Base-by-base conservation (phyloP, 192 early-diverging fungal genomes). In the Coemansia umbellata region DNA sequence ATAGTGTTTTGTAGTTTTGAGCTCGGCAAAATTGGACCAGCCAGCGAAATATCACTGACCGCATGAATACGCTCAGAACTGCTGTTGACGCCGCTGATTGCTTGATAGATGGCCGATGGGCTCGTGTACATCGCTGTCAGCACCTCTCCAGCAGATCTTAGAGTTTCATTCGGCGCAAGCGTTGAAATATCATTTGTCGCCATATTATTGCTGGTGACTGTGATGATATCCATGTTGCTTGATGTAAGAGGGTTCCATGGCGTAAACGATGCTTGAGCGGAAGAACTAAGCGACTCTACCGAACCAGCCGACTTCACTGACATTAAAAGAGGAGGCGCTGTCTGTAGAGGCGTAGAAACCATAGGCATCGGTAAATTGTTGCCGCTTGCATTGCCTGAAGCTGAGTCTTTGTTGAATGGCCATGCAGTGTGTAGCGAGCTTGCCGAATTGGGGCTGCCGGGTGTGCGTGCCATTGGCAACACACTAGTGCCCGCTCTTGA, bases 41-140 rank as follows among this genome's bases (percentile, higher is more conserved):
- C 7, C 17, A 41, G 51, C 3, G 39, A 13, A 14, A 21, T 31
- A 13, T 17, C 31, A n/a, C 32, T 33, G 37, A 39, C 7, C 9
- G 31, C 17, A 41, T 27, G 22, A 5, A 27, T 22, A 17, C 55
- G 55, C 35, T 48, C 15, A 14, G 47, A 40, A 32, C 40, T 43
- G 23, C 55, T 49, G 4, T 44, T 27, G 4, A 41, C 39, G 13
- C 30, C 36, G 35, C 47, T 67, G 5, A 74, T 55, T 3, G 66
- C 51, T 44, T 74, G 71, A 33, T 74, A 68, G 43, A 74, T 60
- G 8, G 59, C 53, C 42, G 71, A 67, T 8, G 71, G 64, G 21
- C 56, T 67, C 30, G 71, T 55, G 47, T 63, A 74, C 0, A 48
- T 53, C 1, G 71, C 64, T 5, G 61, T 60, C 47, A 74, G 51